Conservation (phyloP, 2,329 filamentous ascomycete genomes). For the Elsinoe ampelina region DNA sequence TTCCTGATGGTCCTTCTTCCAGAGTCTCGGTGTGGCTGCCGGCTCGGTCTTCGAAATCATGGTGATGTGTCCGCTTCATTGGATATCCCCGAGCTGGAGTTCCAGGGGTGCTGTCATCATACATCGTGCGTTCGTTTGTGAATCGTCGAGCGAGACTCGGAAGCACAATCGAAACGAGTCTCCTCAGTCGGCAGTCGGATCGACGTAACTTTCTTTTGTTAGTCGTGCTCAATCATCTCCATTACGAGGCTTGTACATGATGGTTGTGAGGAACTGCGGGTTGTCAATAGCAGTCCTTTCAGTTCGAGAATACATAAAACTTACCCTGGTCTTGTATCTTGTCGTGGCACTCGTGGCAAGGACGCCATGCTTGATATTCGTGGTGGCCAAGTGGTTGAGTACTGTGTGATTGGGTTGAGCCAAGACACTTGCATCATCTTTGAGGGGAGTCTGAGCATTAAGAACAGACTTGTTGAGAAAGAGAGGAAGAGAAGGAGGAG, state of each 20-base stretch:
- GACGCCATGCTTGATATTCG: constrained; percentile 94
- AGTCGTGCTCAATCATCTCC: constrained; percentile 24
- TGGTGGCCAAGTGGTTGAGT: constrained; percentile 90
- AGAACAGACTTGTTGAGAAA: constrained; percentile 92
- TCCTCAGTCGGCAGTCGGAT: background rate
- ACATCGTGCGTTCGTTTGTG: background rate
- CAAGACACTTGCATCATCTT: constrained; percentile 95
- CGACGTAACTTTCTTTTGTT: constrained; percentile 1
- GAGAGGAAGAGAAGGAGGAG: constrained; percentile 75
- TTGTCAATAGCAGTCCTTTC: constrained; percentile 12
- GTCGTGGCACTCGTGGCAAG: constrained; percentile 93
- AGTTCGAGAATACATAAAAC: background rate
- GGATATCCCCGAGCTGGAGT: too few relatives aligned
- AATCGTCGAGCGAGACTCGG: background rate
- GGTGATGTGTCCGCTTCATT: too few relatives aligned
- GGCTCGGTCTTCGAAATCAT: too few relatives aligned
- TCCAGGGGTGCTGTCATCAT: background rate
- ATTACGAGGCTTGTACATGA: constrained; percentile 86
- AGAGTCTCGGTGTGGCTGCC: too few relatives aligned
- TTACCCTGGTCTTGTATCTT: constrained; percentile 89
- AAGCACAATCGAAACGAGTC: background rate
- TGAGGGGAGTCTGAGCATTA: constrained; percentile 83
- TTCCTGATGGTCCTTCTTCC: too few relatives aligned
- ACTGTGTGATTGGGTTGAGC: constrained; percentile 97
- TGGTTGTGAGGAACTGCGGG: constrained; percentile 83